Base-by-base conservation (phyloP, 371 early-diverging fungal species). In the Lichtheimia hyalospora region DNA sequence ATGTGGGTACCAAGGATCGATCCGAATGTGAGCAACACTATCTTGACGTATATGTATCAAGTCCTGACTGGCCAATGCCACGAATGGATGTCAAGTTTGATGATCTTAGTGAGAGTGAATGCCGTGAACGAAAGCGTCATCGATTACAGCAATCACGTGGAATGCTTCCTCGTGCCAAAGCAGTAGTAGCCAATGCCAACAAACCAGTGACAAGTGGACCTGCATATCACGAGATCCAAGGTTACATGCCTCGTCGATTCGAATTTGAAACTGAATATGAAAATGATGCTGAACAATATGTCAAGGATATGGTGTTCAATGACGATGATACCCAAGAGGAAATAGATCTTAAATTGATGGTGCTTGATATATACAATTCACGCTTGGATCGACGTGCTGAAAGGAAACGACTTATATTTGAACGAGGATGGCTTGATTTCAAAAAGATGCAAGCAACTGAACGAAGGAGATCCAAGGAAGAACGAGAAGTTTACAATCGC, bases 251-350 rank as follows among this genome's bases (percentile, higher is more conserved):
- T 3, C 91, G 92, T 21, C 92, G 99, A 48, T 74, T 87, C 42
- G 99, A 99, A 73, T 99, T 99, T 71, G 99, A 99, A 61, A 84
- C 86, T 5, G 99, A 99, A 73, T 86, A 89, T 66, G 96, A 96
- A 49, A 96, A 99, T 68, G 99, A 98, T 21, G 95, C 97, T 2
- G 99, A 99, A 79, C 84, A 86, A 25, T 67, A 77, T 25, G 90
- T 99, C 52, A 97, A 96, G 68, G 98, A 99, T 59, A 86, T 99
- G 84, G 79, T 87, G 16, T 92, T 98, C 68, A 86, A 85, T 49
- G 94, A 94, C 57, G 91, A 92, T 54, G 96, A 96, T 64, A 71
- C 90, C 12, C 82, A 83, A 3, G 94, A 95, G 52, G 97, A 96
- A 66, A 84, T 84, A 39, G 95, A 92, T 60, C 81, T 98, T 24